Base-by-base conservation (phyloP, 257 asterid species). In the Scutellaria baicalensis region DNA sequence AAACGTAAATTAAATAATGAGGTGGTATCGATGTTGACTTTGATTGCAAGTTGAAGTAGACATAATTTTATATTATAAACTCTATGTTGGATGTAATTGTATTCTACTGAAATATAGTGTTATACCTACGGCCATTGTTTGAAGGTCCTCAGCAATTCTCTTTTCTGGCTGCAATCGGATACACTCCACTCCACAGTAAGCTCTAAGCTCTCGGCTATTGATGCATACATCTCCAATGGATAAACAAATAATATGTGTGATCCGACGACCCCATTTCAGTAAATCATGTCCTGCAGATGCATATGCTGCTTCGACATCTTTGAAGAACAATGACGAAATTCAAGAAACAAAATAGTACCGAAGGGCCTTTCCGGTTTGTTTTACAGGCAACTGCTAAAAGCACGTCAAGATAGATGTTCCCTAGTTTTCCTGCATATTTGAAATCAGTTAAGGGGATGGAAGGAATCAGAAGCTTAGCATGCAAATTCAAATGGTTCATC, bases 381-480 rank as follows among this genome's bases (percentile, higher is more conserved):
- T 23, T 17, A 6, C 38, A 1, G 36, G 35, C 27, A 27, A n/a
- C 36, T 12, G 11, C 2, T 38, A 38, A 38, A 68, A 21, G 1
- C 10, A 38, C 5, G 23, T 23, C 47, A 59, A 33, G 75, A 45
- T 2, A 11, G 40, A 11, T 0, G 1, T 11, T 61, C 38, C 51
- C 67, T 45, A 16, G 16, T 62, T 62, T 64, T 78, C 75, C 79
- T 78, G 73, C 73, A 68, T 20, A 18, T 11, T 16, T 17, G 6
- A 11, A 51, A 49, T n/a, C 38, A n/a, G 5, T 36, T 43, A 16
- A 61, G 27, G 64, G 5, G n/a, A n/a, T n/a, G n/a, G n/a, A n/a
- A n/a, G n/a, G 27, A 23, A 23, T 23, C 27, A 1, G 27, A 23
- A 23, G 27, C 27, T 23, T 23, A 23, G 27, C 27, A 23, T 23